phyloP scores from a whole-genome alignment of 2,329 filamentous ascomycete species.

The Dothistroma pini region DNA sequence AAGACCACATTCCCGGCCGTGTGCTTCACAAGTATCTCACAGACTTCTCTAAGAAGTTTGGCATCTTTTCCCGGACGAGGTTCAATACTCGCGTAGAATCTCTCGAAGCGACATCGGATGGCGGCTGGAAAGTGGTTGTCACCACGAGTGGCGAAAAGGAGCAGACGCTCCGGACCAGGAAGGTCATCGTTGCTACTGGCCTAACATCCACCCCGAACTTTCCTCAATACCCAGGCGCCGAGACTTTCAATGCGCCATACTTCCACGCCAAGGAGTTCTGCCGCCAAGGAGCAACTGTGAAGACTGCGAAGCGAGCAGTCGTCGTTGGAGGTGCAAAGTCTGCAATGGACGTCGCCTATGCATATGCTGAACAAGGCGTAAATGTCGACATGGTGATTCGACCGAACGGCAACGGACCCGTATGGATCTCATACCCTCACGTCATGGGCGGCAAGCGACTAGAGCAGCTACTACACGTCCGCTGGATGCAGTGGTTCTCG shows the following conservation, averaged over 20 bases:
- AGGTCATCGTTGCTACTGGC: constrained; percentile 61
- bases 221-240: constrained; percentile 49
- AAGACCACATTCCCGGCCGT: constrained; percentile 47
- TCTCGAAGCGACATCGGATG: constrained; percentile 39
- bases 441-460: constrained; percentile 65
- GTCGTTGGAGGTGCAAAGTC: constrained; percentile 62
- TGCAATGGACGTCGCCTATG: constrained; percentile 60
- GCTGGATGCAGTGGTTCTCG: constrained; percentile 68
- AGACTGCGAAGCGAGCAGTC: constrained; percentile 42
- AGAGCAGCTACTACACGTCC: constrained; percentile 63
- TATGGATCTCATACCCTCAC: constrained; percentile 57
- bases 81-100: constrained; percentile 51
- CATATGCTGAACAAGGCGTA: constrained; percentile 50
- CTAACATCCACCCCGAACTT: constrained; percentile 56
- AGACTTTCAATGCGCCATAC: constrained; percentile 51
- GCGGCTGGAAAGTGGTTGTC: constrained; percentile 23
- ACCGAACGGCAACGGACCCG: constrained; percentile 56
- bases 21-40: constrained; percentile 24
- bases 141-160: constrained; percentile 20
- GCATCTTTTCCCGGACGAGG: constrained; percentile 47
- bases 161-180: constrained; percentile 46
- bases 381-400: constrained; percentile 58
- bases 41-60: constrained; percentile 53
- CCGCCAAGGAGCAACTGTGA: constrained; percentile 36
- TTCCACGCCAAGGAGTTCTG: constrained; percentile 57